Conservation (phyloP, 257 asterid species). For the Forsythia viridissima region DNA sequence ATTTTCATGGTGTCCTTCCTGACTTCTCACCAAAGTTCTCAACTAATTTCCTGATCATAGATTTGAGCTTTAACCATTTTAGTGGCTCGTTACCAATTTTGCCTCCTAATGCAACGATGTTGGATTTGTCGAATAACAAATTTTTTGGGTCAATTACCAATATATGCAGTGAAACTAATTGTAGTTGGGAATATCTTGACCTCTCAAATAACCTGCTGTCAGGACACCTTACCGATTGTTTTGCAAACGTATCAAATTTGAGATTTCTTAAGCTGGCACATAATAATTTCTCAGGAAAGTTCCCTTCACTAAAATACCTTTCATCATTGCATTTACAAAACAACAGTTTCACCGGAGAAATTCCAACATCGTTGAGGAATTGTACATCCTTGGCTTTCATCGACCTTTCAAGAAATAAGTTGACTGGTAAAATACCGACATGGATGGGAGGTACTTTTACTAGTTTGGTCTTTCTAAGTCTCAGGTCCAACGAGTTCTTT, state of each 20-base stretch:
- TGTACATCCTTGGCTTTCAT: not conserved
- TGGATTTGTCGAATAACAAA: conserved; percentile 23
- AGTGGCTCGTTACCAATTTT: conserved; percentile 23
- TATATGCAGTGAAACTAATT: conserved; percentile 6
- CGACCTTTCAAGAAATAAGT: conserved; percentile 26
- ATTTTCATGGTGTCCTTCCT: conserved; percentile 23
- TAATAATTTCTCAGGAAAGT: conserved; percentile 27
- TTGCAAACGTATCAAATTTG: not conserved
- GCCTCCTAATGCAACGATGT: not conserved
- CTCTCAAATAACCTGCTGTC: conserved; percentile 29
- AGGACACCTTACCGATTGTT: conserved; percentile 29
- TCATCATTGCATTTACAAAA: conserved; percentile 17
- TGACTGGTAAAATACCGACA: conserved; percentile 23
- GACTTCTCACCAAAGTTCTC: conserved; percentile 1
- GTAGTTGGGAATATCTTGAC: conserved; percentile 11
- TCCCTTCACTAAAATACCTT: conserved; percentile 1
- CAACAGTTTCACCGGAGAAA: conserved; percentile 27
- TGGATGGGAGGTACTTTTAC: conserved; percentile 23
- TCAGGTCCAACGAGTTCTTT: conserved; percentile 14
- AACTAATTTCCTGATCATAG: not conserved
- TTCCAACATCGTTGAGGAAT: conserved; percentile 17
- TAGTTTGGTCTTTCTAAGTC: conserved; percentile 3
- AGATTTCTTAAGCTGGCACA: conserved; percentile 19
- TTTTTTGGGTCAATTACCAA: conserved; percentile 24
- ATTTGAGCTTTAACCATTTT: conserved; percentile 29